Evolutionary conservation across 2,329 filamentous ascomycete species (phyloP).

Genomic region (Stagonosporopsis cucurbitacearum): DNA sequence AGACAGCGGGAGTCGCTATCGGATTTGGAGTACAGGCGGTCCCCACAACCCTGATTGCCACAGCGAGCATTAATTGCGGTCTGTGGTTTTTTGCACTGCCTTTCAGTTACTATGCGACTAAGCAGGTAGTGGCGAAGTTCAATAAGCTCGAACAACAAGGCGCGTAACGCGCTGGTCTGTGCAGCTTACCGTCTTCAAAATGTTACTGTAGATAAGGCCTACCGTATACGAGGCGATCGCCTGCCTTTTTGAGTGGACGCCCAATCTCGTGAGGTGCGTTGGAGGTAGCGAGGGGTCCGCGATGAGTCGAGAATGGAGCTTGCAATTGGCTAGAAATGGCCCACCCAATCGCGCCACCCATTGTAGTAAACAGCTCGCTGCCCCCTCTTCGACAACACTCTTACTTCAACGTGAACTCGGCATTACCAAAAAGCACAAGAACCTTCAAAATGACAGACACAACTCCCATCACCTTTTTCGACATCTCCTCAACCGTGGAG

Average conservation of each 20-base stretch:
- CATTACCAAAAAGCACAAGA: not conserved
- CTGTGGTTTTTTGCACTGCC: not conserved
- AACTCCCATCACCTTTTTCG: slow-evolving; percentile 50
- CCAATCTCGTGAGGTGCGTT: not conserved
- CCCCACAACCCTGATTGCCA: not conserved
- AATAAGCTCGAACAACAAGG: not conserved
- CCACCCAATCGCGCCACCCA: not conserved
- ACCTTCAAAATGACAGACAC: slow-evolving; percentile 5
- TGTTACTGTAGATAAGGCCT: not conserved
- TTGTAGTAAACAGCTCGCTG: not conserved
- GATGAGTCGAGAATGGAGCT: not conserved
- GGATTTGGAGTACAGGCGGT: not conserved
- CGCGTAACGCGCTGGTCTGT: not conserved
- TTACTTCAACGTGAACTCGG: not conserved
- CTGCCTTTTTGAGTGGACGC: not conserved
- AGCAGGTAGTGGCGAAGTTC: not conserved
- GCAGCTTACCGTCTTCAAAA: not conserved
- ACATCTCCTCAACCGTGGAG: slow-evolving; percentile 53
- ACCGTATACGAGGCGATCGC: not conserved
- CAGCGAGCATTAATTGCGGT: slow-evolving; percentile 1
- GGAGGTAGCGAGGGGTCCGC: not conserved
- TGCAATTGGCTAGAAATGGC: not conserved
- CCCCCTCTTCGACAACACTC: not conserved
- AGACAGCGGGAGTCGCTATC: not conserved
- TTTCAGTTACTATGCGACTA: not conserved